Percentiles rank a stretch among this genome's conserved stretches.
Conservation (phyloP, 2,329 filamentous ascomycete species). For the Parastagonospora avenae region DNA sequence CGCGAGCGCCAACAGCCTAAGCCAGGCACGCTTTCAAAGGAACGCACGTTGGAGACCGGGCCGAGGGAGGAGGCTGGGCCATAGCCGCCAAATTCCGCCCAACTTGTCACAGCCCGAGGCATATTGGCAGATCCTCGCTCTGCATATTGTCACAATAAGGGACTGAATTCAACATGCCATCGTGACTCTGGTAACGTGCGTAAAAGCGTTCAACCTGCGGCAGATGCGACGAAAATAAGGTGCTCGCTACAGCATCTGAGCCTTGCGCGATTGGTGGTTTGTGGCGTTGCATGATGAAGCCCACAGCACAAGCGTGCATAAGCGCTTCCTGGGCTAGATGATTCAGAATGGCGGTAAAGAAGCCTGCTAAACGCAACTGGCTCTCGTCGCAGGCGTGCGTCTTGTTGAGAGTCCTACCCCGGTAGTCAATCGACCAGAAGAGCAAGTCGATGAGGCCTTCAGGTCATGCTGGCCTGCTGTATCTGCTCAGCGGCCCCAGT, state of each 20-base stretch:
- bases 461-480: slow-evolving; percentile 12
- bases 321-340: slow-evolving; percentile 38
- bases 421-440: slow-evolving; percentile 21
- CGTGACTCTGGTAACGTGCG: slow-evolving; percentile 25
- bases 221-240: slow-evolving; percentile 22
- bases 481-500: slow-evolving; percentile 17
- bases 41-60: slow-evolving; percentile 29
- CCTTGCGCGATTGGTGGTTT: slow-evolving; percentile 35
- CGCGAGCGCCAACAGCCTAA: slow-evolving; percentile 6
- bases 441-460: slow-evolving; percentile 13
- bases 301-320: slow-evolving; percentile 43
- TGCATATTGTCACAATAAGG: slow-evolving; percentile 23
- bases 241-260: slow-evolving; percentile 18
- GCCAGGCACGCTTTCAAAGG: slow-evolving; percentile 27
- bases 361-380: slow-evolving; percentile 29
- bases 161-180: slow-evolving; percentile 18
- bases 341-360: slow-evolving; percentile 49
- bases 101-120: slow-evolving; percentile 8
- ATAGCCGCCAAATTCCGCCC: slow-evolving; percentile 22
- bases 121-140: slow-evolving; percentile 16
- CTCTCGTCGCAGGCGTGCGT: slow-evolving; percentile 32
- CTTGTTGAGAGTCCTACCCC: slow-evolving; percentile 37
- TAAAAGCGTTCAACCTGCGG: slow-evolving; percentile 11
- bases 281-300: slow-evolving; percentile 27
- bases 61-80: slow-evolving; percentile 28